Evolutionary conservation across 352 stramenopile genomes (phyloP).

Genomic region (Phytopythium delawarense): DNA sequence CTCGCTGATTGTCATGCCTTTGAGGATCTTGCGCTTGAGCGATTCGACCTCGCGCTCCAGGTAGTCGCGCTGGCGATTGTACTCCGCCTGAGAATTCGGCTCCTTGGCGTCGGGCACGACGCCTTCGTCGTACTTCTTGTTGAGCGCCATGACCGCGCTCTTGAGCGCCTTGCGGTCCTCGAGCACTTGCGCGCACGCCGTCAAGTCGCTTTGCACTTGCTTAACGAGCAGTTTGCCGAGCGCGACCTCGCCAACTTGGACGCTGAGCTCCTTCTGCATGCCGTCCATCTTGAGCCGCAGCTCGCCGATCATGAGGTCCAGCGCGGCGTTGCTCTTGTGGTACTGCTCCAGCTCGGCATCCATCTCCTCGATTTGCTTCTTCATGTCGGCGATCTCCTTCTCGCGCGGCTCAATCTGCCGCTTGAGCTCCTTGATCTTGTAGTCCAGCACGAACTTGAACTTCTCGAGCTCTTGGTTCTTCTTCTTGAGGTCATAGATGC

Average conservation of each 20-base stretch:
- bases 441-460: slow-evolving; percentile 97
- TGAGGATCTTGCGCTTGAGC: slow-evolving; percentile 90
- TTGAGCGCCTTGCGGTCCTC: slow-evolving; percentile 82
- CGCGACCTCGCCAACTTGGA: slow-evolving; percentile 60
- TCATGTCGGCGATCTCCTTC: slow-evolving; percentile 93
- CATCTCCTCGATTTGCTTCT: slow-evolving; percentile 95
- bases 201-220: slow-evolving; percentile 75
- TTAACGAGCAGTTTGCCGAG: slow-evolving; percentile 64
- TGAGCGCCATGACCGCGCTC: slow-evolving; percentile 69
- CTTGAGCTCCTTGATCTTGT: slow-evolving; percentile 97
- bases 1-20: slow-evolving; percentile 81
- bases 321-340: slow-evolving; percentile 92
- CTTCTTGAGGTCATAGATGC: slow-evolving; percentile 97
- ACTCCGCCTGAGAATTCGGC: slow-evolving; percentile 88
- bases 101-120: slow-evolving; percentile 76
- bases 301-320: slow-evolving; percentile 95
- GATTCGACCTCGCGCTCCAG: slow-evolving; percentile 88
- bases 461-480: slow-evolving; percentile 97
- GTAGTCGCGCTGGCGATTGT: slow-evolving; percentile 90
- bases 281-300: slow-evolving; percentile 92
- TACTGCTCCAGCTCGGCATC: slow-evolving; percentile 93
- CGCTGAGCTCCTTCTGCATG: slow-evolving; percentile 83
- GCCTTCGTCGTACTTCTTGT: slow-evolving; percentile 84
- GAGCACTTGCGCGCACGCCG: slow-evolving; percentile 65
- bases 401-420: slow-evolving; percentile 94